A percentile compares a stretch with the other conserved stretches of the same genome.
Evolutionary conservation across 1,139 yeast genomes (phyloP).

Genomic region (Kluyveromyces marxianus): DNA sequence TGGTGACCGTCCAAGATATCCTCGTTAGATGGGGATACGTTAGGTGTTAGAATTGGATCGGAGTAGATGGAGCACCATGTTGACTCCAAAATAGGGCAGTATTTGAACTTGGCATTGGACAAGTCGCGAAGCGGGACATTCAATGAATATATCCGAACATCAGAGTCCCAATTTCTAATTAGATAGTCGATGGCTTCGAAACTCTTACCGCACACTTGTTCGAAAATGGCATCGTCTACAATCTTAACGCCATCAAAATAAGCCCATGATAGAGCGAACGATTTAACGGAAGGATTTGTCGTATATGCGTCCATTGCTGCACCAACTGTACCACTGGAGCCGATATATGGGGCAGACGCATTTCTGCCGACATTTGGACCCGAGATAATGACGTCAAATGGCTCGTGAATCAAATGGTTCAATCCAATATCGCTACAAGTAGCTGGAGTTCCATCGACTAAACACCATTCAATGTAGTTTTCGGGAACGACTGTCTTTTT

Average conservation of each 20-base stretch:
- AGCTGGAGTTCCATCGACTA: conserved; percentile 91
- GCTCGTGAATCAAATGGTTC: conserved; percentile 57
- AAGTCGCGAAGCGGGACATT: conserved; percentile 67
- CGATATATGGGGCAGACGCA: conserved; percentile 80
- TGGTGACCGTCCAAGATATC: conserved; percentile 42
- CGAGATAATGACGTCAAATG: conserved; percentile 77
- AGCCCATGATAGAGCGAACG: conserved; percentile 81
- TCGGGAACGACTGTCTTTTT: conserved; percentile 23
- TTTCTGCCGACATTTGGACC: conserved; percentile 97
- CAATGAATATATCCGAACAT: conserved; percentile 69
- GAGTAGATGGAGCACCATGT: conserved; percentile 64
- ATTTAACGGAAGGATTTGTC: conserved; percentile 48
- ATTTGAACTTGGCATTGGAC: conserved; percentile 51
- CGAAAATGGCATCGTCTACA: conserved; percentile 48
- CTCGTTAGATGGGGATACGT: conserved; percentile 17
- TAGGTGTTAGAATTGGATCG: conserved; percentile 14
- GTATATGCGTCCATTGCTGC: conserved; percentile 94
- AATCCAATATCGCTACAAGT: conserved; percentile 89
- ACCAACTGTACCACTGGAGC: conserved; percentile 95
- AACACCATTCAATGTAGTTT: conserved; percentile 70
- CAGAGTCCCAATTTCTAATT: conserved; percentile 46
- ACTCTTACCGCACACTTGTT: conserved; percentile 61
- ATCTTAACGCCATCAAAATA: conserved; percentile 45
- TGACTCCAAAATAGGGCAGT: conserved; percentile 73
- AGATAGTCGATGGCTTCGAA: conserved; percentile 56